Percentiles rank a stretch among this genome's conserved stretches.
These are phyloP conservation scores for Aspergillus sergii DNA, from an alignment of 2,329 filamentous ascomycete genomes.

Conservation along the genomic window DNA sequence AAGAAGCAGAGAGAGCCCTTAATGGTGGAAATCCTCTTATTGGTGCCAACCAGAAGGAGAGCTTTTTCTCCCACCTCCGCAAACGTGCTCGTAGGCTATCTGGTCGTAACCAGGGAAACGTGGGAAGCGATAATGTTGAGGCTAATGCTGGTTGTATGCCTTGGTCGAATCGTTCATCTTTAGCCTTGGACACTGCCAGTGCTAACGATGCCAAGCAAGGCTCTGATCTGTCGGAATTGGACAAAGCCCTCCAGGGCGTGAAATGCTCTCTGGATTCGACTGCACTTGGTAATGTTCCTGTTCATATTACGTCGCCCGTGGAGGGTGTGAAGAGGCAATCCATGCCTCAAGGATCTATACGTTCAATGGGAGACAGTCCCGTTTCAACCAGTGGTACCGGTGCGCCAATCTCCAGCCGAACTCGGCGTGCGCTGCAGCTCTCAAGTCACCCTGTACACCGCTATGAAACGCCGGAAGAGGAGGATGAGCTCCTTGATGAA, in stretches of 20 bases:
- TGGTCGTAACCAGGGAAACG: slow-evolving; percentile 82
- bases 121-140: slow-evolving; percentile 84
- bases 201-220: slow-evolving; percentile 48
- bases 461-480: slow-evolving; percentile 94
- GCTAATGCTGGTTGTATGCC: slow-evolving; percentile 89
- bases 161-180: slow-evolving; percentile 84
- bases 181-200: slow-evolving; percentile 68
- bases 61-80: slow-evolving; percentile 95
- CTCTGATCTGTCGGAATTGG: slow-evolving; percentile 61
- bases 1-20: slow-evolving; percentile 86
- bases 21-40: slow-evolving; percentile 81
- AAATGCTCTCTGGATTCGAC: slow-evolving; percentile 59
- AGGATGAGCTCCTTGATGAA: slow-evolving; percentile 93
- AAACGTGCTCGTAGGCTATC: slow-evolving; percentile 93
- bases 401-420: slow-evolving; percentile 73
- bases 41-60: slow-evolving; percentile 78
- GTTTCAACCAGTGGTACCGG: slow-evolving; percentile 27
- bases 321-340: slow-evolving; percentile 42
- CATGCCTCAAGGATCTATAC: slow-evolving; percentile 39
- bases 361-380: slow-evolving; percentile 32
- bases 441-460: slow-evolving; percentile 74
- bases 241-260: slow-evolving; percentile 63
- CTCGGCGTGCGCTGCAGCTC: slow-evolving; percentile 71
- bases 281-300: slow-evolving; percentile 40
- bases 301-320: slow-evolving; percentile 36